Evolutionary conservation across 768 basidiomycete genomes (phyloP).

Genomic region (Phylloporus rhodoxanthus): DNA sequence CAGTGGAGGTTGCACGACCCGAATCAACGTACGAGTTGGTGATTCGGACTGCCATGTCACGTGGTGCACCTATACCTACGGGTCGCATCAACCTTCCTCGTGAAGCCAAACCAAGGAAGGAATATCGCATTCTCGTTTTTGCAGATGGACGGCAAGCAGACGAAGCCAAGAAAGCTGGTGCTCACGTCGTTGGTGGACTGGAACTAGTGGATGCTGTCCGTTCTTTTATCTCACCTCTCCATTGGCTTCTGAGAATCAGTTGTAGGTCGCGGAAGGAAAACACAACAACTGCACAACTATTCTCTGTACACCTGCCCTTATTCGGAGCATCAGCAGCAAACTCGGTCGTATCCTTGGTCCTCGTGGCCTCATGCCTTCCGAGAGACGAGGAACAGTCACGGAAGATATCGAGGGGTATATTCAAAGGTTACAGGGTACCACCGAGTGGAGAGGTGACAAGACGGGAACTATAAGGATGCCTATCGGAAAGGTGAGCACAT

Average conservation of each 20-base stretch:
- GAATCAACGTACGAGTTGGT: conserved; percentile 74
- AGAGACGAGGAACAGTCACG: conserved; percentile 89
- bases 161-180: conserved; percentile 63
- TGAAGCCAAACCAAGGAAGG: conserved; percentile 64
- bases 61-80: conserved; percentile 78
- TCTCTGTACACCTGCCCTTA: conserved; percentile 74
- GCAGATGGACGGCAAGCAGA: conserved; percentile 81
- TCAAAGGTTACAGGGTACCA: conserved; percentile 67
- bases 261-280: conserved; percentile 65
- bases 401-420: conserved; percentile 84
- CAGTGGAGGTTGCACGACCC: conserved; percentile 77
- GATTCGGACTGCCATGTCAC: conserved; percentile 72
- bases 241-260: neutral
- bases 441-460: conserved; percentile 93
- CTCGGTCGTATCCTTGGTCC: conserved; percentile 81
- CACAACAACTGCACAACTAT: conserved; percentile 73
- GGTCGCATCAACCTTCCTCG: conserved; percentile 83
- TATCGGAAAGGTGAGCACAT: conserved; percentile 59
- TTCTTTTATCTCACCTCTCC: conserved; percentile 10
- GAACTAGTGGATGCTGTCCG: conserved; percentile 85
- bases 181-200: conserved; percentile 51
- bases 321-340: conserved; percentile 70
- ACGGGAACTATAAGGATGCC: conserved; percentile 77
- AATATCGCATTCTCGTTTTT: conserved; percentile 86
- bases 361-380: conserved; percentile 92